These are phyloP conservation scores for Umbelopsis sp. DNA, from an alignment of 371 early-diverging fungal species.

Conservation along the genomic window DNA sequence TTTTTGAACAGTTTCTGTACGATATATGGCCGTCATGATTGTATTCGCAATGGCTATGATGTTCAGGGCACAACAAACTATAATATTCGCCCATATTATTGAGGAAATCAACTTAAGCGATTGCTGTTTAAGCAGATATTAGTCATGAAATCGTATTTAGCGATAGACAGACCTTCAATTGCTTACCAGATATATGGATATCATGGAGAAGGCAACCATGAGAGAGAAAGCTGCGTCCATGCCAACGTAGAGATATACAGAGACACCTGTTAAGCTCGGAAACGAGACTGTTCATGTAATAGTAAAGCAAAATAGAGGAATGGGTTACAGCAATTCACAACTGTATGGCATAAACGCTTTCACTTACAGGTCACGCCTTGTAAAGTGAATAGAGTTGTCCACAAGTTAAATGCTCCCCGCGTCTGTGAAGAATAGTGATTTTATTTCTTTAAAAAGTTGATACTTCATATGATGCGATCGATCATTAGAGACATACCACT, in stretches of 20 bases:
- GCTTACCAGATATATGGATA: neutral
- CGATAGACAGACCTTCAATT: neutral
- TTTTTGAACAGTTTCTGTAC: neutral
- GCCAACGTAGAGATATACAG: neutral
- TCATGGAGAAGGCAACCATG: neutral
- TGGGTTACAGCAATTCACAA: neutral
- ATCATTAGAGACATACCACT: neutral
- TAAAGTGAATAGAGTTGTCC: conserved; percentile 11
- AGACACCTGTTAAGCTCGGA: conserved; percentile 9
- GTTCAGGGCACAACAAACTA: neutral
- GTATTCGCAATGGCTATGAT: neutral
- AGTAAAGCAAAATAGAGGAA: no score
- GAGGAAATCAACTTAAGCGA: neutral
- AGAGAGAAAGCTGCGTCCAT: neutral
- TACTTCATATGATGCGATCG: neutral
- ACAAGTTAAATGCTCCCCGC: neutral
- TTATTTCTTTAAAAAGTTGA: neutral
- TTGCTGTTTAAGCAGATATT: neutral
- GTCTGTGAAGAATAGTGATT: neutral
- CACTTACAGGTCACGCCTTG: conserved; percentile 5
- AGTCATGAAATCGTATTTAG: no score
- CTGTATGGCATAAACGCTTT: neutral
- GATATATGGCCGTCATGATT: neutral
- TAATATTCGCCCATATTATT: neutral
- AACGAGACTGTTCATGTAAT: neutral